Evolutionary conservation across 2,329 filamentous ascomycete species (phyloP), one percentile per base, ranked within the genome.

Genomic region (Dactylellina drechsleri): DNA sequence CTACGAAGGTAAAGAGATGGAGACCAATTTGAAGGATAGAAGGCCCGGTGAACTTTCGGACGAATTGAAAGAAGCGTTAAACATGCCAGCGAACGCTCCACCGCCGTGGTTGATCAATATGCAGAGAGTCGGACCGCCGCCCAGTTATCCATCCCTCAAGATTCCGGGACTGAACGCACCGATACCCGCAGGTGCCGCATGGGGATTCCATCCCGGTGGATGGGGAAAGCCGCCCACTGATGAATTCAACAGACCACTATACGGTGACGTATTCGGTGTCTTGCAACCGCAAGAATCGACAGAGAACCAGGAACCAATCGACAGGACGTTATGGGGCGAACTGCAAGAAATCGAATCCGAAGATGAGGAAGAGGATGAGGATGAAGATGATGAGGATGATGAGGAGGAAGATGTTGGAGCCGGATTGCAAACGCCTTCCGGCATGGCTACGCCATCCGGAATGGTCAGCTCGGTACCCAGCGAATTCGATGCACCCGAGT

Each of bases 61-160:
- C 66, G 90, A 92, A 79, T 86, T 97, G 47, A 94, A 92, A 80
- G 94, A 98, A 80, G 94, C 95, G 4, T 87, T 99, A 0, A 95
- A 92, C 79, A 98, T 99, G 84, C 92, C 93, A 20, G 92, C 92
- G 13, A 93, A 92, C 59, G 93, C 93, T 26, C 94, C 95, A 6
- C 94, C 95, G 23, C 95, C 95, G 47, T 99, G 95, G 95, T 87
- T 99, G 76, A 94, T 99, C 81, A 97, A 97, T 82, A 92, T 96
- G 83, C 95, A 99, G 83, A 90, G 94, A 78, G 92, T 93, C 79
- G 95, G 95, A 0, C 93, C 93, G 23, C 94, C 95, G 0, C 93
- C 94, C 4, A 96, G 93, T 7, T 99, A 99, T 81, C 93, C 95
- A 20, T 92, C 92, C n/a, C 86, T 98, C 61, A 96, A 95, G 81